Conservation (phyloP, 148 eudicot species). For the Fagopyrum tataricum region DNA sequence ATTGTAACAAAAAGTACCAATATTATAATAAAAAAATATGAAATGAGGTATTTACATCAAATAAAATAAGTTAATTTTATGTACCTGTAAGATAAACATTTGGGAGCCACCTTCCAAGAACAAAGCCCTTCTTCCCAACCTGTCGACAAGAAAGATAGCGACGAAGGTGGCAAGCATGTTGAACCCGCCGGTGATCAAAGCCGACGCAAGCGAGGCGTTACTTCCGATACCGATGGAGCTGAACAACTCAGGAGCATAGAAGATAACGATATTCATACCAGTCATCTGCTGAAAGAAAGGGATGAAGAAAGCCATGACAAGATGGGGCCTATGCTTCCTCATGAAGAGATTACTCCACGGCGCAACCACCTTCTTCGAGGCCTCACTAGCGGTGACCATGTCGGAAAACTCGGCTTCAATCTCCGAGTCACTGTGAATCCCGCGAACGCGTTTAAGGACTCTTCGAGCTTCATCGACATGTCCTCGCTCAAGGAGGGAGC, state of each 20-base stretch:
- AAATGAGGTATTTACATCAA: no score
- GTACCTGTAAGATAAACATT: slow-evolving; percentile 80
- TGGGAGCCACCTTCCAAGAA: slow-evolving; percentile 75
- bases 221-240: slow-evolving; percentile 59
- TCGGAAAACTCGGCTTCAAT: slow-evolving; percentile 57
- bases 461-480: slow-evolving; percentile 34
- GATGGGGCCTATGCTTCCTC: slow-evolving; percentile 63
- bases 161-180: slow-evolving; percentile 59
- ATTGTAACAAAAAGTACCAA: no score
- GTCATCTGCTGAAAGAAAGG: slow-evolving; percentile 83
- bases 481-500: slow-evolving; percentile 65
- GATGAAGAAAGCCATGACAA: slow-evolving; percentile 64
- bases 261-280: slow-evolving; percentile 78
- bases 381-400: slow-evolving; percentile 55
- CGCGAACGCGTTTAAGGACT: slow-evolving; percentile 46
- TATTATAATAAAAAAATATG: no score
- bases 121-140: slow-evolving; percentile 61
- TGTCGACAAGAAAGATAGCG: slow-evolving; percentile 63
- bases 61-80: no score
- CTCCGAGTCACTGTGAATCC: slow-evolving; percentile 24
- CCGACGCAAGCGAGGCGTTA: slow-evolving; percentile 64
- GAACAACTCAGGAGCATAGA: slow-evolving; percentile 73
- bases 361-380: slow-evolving; percentile 41
- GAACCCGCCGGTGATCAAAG: slow-evolving; percentile 65
- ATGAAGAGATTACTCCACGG: slow-evolving; percentile 62